A percentile compares a stretch with the other conserved stretches of the same genome.
These are phyloP conservation scores for Tulasnella sp. DNA, from an alignment of 768 basidiomycete genomes.

Conservation along the genomic window DNA sequence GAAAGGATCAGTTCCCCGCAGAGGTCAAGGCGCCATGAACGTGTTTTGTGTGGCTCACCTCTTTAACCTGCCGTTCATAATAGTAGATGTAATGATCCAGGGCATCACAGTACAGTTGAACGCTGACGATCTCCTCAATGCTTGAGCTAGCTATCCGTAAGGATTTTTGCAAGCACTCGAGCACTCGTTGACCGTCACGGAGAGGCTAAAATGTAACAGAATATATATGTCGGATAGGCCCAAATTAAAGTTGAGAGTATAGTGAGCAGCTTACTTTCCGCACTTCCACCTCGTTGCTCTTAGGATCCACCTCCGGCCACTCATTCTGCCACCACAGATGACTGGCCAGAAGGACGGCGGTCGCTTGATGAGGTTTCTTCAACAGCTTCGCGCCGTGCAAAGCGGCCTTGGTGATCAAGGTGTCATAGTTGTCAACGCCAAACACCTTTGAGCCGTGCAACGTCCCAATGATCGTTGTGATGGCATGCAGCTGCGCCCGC, in stretches of 20 bases:
- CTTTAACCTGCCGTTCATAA: constrained; percentile 84
- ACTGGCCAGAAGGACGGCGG: constrained; percentile 86
- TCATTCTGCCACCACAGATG: constrained; percentile 97
- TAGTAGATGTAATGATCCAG: constrained; percentile 95
- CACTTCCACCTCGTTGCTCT: neutral
- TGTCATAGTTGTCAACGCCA: constrained; percentile 90
- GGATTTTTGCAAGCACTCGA: constrained; percentile 96
- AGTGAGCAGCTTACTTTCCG: neutral
- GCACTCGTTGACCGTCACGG: constrained; percentile 88
- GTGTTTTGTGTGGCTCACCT: constrained; percentile 43
- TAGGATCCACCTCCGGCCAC: neutral
- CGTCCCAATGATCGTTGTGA: constrained; percentile 87
- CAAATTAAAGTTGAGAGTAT: neutral
- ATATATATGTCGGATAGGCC: neutral
- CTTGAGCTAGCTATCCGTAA: constrained; percentile 92
- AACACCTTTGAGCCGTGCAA: constrained; percentile 86
- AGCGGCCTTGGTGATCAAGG: constrained; percentile 96
- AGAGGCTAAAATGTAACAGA: constrained; percentile 24
- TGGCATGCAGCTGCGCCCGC: constrained; percentile 92
- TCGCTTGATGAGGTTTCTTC: constrained; percentile 97
- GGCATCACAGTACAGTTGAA: constrained; percentile 92
- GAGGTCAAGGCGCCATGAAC: neutral
- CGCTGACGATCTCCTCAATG: constrained; percentile 92
- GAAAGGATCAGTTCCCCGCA: neutral
- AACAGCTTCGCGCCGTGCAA: constrained; percentile 89